A percentile compares a stretch with the other conserved stretches of the same genome.
Evolutionary conservation across 75 land plant species (phyloP).

Genomic region (Pinus tabuliformis): DNA sequence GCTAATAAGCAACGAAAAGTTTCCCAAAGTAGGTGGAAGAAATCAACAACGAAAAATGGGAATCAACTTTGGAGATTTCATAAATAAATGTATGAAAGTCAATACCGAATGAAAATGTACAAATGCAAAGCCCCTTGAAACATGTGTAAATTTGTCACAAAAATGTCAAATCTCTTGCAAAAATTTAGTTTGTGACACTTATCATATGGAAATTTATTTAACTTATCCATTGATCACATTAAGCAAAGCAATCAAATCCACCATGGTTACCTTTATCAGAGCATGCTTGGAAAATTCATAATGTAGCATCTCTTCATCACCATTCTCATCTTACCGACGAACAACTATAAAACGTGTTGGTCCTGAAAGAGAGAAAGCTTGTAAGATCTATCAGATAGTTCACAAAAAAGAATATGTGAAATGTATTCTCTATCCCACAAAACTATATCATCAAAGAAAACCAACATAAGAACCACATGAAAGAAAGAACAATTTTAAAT

Average conservation of each 20-base stretch:
- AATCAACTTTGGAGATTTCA: not conserved
- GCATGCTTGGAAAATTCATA: slow-evolving; percentile 98
- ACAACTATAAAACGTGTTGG: slow-evolving; percentile 96
- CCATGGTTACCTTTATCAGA: slow-evolving; percentile 75
- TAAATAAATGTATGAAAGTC: not conserved
- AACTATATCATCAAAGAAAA: no score
- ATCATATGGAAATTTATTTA: not conserved
- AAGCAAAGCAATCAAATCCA: not conserved
- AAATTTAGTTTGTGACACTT: not conserved
- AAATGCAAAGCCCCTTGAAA: slow-evolving; percentile 97
- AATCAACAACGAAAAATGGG: not conserved
- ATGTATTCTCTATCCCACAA: no score
- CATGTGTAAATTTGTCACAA: slow-evolving; percentile 92
- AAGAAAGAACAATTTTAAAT: no score
- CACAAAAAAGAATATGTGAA: no score
- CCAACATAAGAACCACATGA: no score
- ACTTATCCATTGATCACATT: no score
- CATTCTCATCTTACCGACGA: slow-evolving; percentile 96
- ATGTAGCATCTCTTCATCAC: slow-evolving; percentile 95
- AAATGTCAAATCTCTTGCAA: slow-evolving; percentile 93
- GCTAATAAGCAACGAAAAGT: no score
- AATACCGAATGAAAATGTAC: slow-evolving; percentile 94
- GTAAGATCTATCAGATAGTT: no score
- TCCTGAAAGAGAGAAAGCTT: slow-evolving; percentile 41
- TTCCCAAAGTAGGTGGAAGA: not conserved